Evolutionary conservation across 2,329 filamentous ascomycete species (phyloP).

Genomic region (Pleomassaria siparia): DNA sequence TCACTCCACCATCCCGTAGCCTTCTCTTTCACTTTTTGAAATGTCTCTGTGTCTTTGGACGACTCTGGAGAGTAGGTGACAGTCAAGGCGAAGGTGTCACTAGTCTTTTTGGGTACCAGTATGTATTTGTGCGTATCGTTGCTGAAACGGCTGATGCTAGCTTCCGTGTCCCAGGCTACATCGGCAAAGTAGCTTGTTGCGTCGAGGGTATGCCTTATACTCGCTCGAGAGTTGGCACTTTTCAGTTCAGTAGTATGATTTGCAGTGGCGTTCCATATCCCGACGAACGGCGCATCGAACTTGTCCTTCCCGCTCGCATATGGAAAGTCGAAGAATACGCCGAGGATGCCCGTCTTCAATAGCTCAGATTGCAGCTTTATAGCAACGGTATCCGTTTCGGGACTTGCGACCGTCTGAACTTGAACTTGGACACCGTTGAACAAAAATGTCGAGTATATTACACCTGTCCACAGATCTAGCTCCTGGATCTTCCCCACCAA

Average conservation of each 20-base stretch:
- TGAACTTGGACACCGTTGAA: slow-evolving; percentile 44
- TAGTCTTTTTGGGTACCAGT: slow-evolving; percentile 35
- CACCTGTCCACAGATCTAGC: slow-evolving; percentile 54
- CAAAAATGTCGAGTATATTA: slow-evolving; percentile 48
- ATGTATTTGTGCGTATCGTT: slow-evolving; percentile 49
- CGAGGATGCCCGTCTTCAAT: slow-evolving; percentile 42
- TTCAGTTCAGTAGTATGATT: slow-evolving; percentile 48
- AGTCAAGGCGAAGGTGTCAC: slow-evolving; percentile 24
- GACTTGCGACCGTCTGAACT: slow-evolving; percentile 51
- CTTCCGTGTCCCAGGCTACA: slow-evolving; percentile 42
- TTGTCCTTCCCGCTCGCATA: slow-evolving; percentile 52
- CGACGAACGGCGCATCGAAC: slow-evolving; percentile 59
- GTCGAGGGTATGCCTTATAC: slow-evolving; percentile 49
- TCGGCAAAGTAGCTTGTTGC: slow-evolving; percentile 47
- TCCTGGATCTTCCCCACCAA: slow-evolving; percentile 46
- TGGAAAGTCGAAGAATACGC: slow-evolving; percentile 57
- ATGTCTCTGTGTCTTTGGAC: slow-evolving; percentile 35
- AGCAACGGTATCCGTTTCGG: slow-evolving; percentile 50
- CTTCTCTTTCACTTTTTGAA: slow-evolving; percentile 25
- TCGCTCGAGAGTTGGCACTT: slow-evolving; percentile 32
- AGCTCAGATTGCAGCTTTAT: slow-evolving; percentile 48
- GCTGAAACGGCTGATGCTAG: slow-evolving; percentile 34
- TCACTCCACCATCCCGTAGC: slow-evolving; percentile 51
- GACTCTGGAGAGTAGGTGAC: slow-evolving; percentile 27
- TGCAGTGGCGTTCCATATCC: slow-evolving; percentile 52